A percentile compares a stretch with the other conserved stretches of the same genome.
phyloP scores from a whole-genome alignment of 177 flowering plant species.

The Vitis hybrid region DNA sequence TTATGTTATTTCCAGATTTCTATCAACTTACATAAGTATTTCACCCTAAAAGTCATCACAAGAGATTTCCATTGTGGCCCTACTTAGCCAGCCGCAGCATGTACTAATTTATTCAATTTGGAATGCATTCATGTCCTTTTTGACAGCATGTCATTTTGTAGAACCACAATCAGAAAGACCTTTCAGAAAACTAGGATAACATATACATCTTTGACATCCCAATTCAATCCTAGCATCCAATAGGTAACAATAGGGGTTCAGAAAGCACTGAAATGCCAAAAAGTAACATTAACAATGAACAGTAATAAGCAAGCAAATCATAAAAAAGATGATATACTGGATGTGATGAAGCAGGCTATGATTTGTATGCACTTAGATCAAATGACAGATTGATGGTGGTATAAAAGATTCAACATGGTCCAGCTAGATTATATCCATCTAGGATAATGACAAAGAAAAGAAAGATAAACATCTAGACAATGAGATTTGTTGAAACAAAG shows the following conservation, averaged over 20 bases:
- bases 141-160: too few species aligned
- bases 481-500: not conserved
- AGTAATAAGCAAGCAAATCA: not conserved
- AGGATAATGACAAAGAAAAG: not conserved
- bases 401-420: not conserved
- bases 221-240: not conserved
- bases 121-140: too few species aligned
- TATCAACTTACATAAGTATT: not conserved
- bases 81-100: too few species aligned
- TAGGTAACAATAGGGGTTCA: not conserved
- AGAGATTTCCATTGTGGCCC: not conserved
- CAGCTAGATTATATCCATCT: not conserved
- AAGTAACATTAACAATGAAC: not conserved
- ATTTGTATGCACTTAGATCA: not conserved
- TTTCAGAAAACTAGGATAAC: too few species aligned
- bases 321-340: not conserved
- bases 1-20: not conserved
- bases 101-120: too few species aligned
- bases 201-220: not conserved
- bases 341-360: not conserved
- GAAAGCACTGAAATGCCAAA: not conserved
- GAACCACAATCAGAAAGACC: too few species aligned
- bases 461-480: not conserved
- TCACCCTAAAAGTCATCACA: not conserved
- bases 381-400: not conserved